These are phyloP conservation scores for Penicillium sp. DNA, from an alignment of 2,329 filamentous ascomycete species.

Conservation along the genomic window DNA sequence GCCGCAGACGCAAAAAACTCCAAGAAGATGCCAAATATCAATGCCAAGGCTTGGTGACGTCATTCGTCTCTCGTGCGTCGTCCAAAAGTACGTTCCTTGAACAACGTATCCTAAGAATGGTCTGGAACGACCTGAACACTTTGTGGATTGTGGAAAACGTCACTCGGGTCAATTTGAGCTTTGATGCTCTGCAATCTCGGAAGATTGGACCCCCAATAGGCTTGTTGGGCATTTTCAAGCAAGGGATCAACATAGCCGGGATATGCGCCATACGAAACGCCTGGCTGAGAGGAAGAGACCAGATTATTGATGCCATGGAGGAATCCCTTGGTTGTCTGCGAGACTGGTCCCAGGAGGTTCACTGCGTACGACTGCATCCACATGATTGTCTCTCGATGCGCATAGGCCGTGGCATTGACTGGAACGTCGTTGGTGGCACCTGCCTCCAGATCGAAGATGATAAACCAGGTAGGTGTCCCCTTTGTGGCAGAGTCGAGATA, in stretches of 20 bases:
- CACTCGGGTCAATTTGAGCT: constrained; percentile 57
- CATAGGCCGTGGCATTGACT: constrained; percentile 64
- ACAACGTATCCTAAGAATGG: neutral
- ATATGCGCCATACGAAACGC: constrained; percentile 59
- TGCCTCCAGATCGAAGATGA: constrained; percentile 68
- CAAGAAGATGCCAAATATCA: neutral
- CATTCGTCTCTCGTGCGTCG: neutral
- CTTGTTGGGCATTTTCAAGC: constrained; percentile 53
- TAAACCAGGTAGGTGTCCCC: constrained; percentile 63
- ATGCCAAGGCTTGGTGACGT: neutral
- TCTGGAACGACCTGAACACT: constrained; percentile 39
- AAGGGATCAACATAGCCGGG: constrained; percentile 67
- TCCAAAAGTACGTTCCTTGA: neutral
- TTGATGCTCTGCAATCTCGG: constrained; percentile 58
- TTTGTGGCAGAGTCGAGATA: constrained; percentile 59
- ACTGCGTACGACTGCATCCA: constrained; percentile 69
- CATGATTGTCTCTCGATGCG: constrained; percentile 68
- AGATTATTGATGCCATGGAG: constrained; percentile 58
- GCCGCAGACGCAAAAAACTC: neutral
- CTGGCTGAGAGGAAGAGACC: constrained; percentile 39
- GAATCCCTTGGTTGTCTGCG: constrained; percentile 57
- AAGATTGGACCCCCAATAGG: constrained; percentile 64
- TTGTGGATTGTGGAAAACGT: constrained; percentile 66
- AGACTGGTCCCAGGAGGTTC: constrained; percentile 53
- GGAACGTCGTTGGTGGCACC: constrained; percentile 65